Conservation (phyloP, 805 yeast species). For the Torulaspora microellipsoides region DNA sequence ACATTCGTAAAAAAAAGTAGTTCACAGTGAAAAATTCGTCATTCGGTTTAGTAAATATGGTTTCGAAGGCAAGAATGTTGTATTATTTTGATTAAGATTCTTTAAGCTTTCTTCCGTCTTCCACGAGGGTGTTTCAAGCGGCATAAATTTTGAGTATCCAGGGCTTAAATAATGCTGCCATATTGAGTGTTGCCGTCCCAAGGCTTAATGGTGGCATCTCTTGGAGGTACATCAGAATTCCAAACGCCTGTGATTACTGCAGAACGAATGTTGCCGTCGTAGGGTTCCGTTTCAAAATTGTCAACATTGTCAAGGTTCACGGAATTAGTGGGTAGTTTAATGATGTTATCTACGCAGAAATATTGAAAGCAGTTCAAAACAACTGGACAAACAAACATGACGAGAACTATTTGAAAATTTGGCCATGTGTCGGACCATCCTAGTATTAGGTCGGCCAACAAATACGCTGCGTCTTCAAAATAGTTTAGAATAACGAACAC, state of each 20-base stretch:
- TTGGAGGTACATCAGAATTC: not conserved
- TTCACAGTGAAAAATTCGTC: too few species aligned
- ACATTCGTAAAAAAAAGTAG: too few species aligned
- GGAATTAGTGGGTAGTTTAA: conserved; percentile 45
- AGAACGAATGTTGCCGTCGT: conserved; percentile 1
- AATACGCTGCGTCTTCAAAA: conserved; percentile 64
- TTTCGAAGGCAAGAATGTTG: too few species aligned
- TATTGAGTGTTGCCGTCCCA: conserved; percentile 2
- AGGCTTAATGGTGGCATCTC: not conserved
- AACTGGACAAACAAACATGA: conserved; percentile 77
- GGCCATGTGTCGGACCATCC: conserved; percentile 84
- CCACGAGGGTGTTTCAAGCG: too few species aligned
- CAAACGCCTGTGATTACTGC: not conserved
- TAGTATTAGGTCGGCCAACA: conserved; percentile 69
- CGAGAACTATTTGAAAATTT: conserved; percentile 77
- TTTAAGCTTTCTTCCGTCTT: too few species aligned
- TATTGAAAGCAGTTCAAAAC: conserved; percentile 71
- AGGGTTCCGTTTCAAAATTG: conserved; percentile 28
- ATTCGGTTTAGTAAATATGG: too few species aligned
- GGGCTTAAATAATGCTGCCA: not conserved
- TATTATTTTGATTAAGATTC: too few species aligned
- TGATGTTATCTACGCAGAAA: conserved; percentile 66
- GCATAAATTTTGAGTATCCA: too few species aligned
- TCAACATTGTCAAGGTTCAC: conserved; percentile 25
- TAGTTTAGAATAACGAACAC: conserved; percentile 55